Conservation (phyloP, 208 protist species). For the Trypanosoma scelopori region DNA sequence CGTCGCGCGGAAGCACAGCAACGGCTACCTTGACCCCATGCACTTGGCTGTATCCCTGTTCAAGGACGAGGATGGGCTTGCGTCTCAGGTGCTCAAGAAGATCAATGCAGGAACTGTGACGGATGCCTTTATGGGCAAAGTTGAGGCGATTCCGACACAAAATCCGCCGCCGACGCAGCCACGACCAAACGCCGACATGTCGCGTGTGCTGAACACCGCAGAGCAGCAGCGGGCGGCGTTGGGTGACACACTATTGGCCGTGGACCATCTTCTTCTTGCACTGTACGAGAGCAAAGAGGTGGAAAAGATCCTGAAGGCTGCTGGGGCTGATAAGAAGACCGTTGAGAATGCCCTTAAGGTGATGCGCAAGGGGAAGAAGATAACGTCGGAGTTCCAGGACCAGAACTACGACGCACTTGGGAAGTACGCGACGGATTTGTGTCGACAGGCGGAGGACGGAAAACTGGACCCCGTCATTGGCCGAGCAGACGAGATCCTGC, state of each 20-base stretch:
- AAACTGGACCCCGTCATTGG: slow-evolving; percentile 98
- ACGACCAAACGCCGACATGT: slow-evolving; percentile 71
- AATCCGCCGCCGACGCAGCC: slow-evolving; percentile 60
- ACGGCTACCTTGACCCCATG: slow-evolving; percentile 61
- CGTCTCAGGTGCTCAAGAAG: slow-evolving; percentile 63
- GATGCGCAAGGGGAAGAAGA: slow-evolving; percentile 84
- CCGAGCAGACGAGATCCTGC: slow-evolving; percentile 98
- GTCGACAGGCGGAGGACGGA: slow-evolving; percentile 69
- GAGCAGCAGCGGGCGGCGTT: slow-evolving; percentile 76
- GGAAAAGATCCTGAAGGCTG: slow-evolving; percentile 58
- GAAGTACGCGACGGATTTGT: slow-evolving; percentile 93
- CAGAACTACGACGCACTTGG: slow-evolving; percentile 87
- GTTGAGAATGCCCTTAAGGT: slow-evolving; percentile 67
- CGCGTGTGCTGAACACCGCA: slow-evolving; percentile 71
- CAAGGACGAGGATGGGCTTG: slow-evolving; percentile 58
- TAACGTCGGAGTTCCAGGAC: slow-evolving; percentile 77
- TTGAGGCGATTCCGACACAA: slow-evolving; percentile 61
- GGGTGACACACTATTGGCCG: slow-evolving; percentile 69
- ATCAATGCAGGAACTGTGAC: slow-evolving; percentile 49
- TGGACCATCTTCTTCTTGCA: slow-evolving; percentile 80
- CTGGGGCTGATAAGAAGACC: slow-evolving; percentile 54
- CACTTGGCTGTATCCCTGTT: slow-evolving; percentile 67
- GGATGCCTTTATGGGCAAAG: slow-evolving; percentile 41
- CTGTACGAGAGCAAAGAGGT: slow-evolving; percentile 68
- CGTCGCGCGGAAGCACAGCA: slow-evolving; percentile 53